phyloP scores from a whole-genome alignment of 2,329 filamentous ascomycete genomes.

The Fusarium albidum region DNA sequence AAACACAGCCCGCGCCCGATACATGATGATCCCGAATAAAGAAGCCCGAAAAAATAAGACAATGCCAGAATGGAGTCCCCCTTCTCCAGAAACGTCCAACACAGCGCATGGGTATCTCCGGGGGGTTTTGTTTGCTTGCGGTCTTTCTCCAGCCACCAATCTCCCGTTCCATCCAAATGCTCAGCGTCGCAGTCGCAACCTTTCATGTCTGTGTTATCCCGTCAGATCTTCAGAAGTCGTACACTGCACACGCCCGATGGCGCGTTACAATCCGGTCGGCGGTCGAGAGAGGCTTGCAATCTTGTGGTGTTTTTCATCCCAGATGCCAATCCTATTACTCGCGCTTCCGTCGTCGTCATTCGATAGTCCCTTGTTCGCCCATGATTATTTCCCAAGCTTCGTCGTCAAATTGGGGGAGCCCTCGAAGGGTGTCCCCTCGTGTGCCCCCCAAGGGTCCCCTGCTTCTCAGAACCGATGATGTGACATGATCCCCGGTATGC shows the following conservation, averaged over 20 bases:
- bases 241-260: slow-evolving; percentile 40
- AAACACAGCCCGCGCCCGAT: slow-evolving; percentile 31
- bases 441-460: slow-evolving; percentile 21
- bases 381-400: slow-evolving; percentile 33
- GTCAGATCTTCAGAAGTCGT: slow-evolving; percentile 34
- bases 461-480: slow-evolving; percentile 35
- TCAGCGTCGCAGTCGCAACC: slow-evolving; percentile 36
- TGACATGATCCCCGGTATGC: slow-evolving; percentile 36
- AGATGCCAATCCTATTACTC: slow-evolving; percentile 20
- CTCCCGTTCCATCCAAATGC: slow-evolving; percentile 37
- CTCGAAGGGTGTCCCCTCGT: slow-evolving; percentile 17
- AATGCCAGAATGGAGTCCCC: slow-evolving; percentile 40
- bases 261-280: slow-evolving; percentile 33
- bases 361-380: slow-evolving; percentile 21
- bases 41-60: slow-evolving; percentile 28
- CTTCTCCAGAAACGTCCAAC: slow-evolving; percentile 40
- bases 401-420: slow-evolving; percentile 19
- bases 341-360: slow-evolving; percentile 25
- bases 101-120: slow-evolving; percentile 42
- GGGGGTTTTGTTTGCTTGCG: slow-evolving; percentile 39
- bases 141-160: slow-evolving; percentile 40
- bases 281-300: slow-evolving; percentile 32
- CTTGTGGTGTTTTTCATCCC: slow-evolving; percentile 11
- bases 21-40: slow-evolving; percentile 23
- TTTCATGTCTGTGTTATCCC: slow-evolving; percentile 17